A percentile compares a stretch with the other conserved stretches of the same genome.
phyloP scores from a whole-genome alignment of 306 rosid genomes.

The Dryas drummondii region DNA sequence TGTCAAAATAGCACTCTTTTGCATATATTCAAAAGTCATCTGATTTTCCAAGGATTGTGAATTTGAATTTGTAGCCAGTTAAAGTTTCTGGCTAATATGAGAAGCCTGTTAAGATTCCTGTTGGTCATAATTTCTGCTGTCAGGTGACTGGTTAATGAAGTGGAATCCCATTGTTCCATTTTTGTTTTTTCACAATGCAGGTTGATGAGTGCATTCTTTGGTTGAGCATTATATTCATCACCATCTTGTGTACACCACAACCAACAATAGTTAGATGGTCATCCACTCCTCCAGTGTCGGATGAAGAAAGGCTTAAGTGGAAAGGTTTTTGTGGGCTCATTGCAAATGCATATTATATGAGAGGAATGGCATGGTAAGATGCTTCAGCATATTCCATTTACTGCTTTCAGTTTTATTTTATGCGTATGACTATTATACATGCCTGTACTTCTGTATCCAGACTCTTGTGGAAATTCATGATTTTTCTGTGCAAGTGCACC shows the following conservation, averaged over 20 bases:
- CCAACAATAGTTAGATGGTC: slow-evolving; percentile 98
- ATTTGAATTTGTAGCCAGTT: background rate
- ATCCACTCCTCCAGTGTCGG: slow-evolving; percentile 80
- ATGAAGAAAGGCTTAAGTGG: slow-evolving; percentile 89
- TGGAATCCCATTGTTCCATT: slow-evolving; percentile 10
- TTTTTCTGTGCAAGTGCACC: background rate
- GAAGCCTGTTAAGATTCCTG: background rate
- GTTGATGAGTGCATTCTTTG: slow-evolving; percentile 90
- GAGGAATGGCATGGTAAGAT: slow-evolving; percentile 99
- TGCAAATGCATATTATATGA: slow-evolving; percentile 86
- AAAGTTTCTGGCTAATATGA: background rate
- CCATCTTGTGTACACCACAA: slow-evolving; percentile 94
- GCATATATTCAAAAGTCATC: background rate
- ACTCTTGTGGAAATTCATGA: background rate
- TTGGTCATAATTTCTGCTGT: slow-evolving; percentile 2
- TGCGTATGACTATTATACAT: background rate
- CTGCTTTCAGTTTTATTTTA: background rate
- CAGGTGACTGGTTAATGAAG: background rate
- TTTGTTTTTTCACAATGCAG: slow-evolving; percentile 38
- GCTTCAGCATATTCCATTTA: slow-evolving; percentile 7
- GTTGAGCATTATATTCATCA: slow-evolving; percentile 91
- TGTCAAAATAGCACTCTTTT: background rate
- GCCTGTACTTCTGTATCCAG: background rate
- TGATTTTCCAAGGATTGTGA: background rate
- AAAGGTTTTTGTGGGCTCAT: slow-evolving; percentile 95